A percentile compares a stretch with the other conserved stretches of the same genome.
Conservation (phyloP, 805 yeast genomes). For the Yarrowia bubula region DNA sequence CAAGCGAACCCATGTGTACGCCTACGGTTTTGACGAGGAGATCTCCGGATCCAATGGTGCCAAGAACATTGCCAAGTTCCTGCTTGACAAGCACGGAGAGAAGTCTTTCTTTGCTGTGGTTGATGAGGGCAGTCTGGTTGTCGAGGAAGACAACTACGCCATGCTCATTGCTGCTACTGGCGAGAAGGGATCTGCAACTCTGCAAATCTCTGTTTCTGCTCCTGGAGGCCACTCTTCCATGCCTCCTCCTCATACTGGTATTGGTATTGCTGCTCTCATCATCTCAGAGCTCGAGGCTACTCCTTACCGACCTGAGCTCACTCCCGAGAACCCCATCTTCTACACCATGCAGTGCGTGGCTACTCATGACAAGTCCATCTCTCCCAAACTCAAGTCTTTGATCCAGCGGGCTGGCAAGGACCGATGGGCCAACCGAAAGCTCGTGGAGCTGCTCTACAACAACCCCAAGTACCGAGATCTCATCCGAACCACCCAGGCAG, state of each 20-base stretch:
- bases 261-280: constrained; percentile 55
- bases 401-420: constrained; percentile 28
- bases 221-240: constrained; percentile 72
- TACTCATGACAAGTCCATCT: constrained; percentile 44
- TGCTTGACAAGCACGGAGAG: constrained; percentile 57
- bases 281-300: constrained; percentile 54
- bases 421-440: constrained; percentile 32
- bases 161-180: constrained; percentile 49
- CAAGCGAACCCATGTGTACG: constrained; percentile 59
- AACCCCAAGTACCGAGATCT: constrained; percentile 31
- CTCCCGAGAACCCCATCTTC: constrained; percentile 59
- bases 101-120: constrained; percentile 60
- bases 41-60: constrained; percentile 67
- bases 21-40: constrained; percentile 83
- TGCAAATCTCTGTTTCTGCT: constrained; percentile 48
- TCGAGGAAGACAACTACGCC: constrained; percentile 33
- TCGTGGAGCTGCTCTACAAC: constrained; percentile 16
- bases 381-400: constrained; percentile 32
- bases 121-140: constrained; percentile 64
- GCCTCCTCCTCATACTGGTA: constrained; percentile 71
- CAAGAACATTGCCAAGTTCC: constrained; percentile 44
- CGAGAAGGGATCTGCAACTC: constrained; percentile 55
- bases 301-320: constrained; percentile 50
- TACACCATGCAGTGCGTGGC: constrained; percentile 63
- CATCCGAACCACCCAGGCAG: constrained; percentile 64